Base-by-base conservation (phyloP, 192 early-diverging fungal species). In the Phlyctochytrium arcticum region DNA sequence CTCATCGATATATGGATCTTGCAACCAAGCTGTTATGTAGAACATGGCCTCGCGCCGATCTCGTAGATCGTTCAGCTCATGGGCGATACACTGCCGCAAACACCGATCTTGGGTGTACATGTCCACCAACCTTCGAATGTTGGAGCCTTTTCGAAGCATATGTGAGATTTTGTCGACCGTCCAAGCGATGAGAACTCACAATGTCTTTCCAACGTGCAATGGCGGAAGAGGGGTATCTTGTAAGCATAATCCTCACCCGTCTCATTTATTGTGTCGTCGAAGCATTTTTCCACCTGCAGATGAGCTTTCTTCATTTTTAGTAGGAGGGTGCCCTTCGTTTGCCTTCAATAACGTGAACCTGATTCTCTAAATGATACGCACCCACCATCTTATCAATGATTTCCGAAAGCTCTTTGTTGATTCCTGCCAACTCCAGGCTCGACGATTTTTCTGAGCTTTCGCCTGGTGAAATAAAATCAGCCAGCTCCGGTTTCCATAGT, bases 1-100 rank as follows among this genome's bases (percentile, higher is more conserved):
- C 6, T n/a, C 39, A 4, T 69, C 67, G n/a, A 69, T 21, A 23
- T 69, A 69, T 17, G 67, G 67, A 49, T 69, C 54, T 33, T 69
- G 67, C 36, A 69, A 35, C 67, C 67, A 69, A 23, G 67, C 67
- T 12, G 33, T 35, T 9, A 69, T 19, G 21, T 53, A 31, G 12
- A 69, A 42, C 67, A 69, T 69, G 5, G 51, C 67, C 7, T 46
- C 24, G 19, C 36, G 9, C 15, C 67, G 57, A 8, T 60, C 59
- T 3, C 15, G n/a, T 19, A 42, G 32, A 12, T 4, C 26, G 19
- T 33, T 6, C 12, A 69, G 10, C 24, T 3, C 10, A 6, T 51
- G 29, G 17, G 27, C 50, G 23, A 69, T 69, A 8, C 37, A 37
- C 6, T 17, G 27, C 30, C 54, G 49, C 1, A 69, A 44, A n/a